Conservation (phyloP, 148 eudicot species). For the Chenopodium formosanum region DNA sequence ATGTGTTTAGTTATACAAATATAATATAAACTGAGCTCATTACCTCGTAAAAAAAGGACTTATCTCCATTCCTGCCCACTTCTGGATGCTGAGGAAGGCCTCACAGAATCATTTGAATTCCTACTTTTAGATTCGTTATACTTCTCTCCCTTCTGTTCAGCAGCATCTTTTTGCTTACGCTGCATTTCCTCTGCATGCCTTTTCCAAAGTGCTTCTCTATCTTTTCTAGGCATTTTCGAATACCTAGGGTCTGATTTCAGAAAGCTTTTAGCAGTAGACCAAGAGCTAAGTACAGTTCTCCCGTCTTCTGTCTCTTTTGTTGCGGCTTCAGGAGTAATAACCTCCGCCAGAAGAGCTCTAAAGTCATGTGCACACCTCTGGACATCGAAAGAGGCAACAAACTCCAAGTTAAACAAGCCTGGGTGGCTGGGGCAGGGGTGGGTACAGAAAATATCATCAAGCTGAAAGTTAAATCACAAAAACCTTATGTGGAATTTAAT, state of each 20-base stretch:
- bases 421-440: not conserved
- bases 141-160: slow-evolving; percentile 51
- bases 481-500: not conserved
- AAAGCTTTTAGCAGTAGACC: slow-evolving; percentile 88
- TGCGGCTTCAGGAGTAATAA: slow-evolving; percentile 64
- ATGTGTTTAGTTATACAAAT: too few relatives aligned
- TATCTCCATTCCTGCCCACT: slow-evolving; percentile 46
- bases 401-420: slow-evolving; percentile 12
- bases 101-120: slow-evolving; percentile 46
- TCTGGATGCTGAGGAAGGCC: slow-evolving; percentile 38
- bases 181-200: slow-evolving; percentile 75
- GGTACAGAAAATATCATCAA: not conserved
- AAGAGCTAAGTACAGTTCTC: slow-evolving; percentile 73
- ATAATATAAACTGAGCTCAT: not conserved
- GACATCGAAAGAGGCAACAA: slow-evolving; percentile 23
- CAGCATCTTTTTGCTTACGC: slow-evolving; percentile 50
- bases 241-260: slow-evolving; percentile 71
- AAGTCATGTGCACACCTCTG: slow-evolving; percentile 70
- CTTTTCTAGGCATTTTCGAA: slow-evolving; percentile 72
- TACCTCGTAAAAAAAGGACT: slow-evolving; percentile 25
- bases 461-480: not conserved
- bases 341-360: slow-evolving; percentile 61
- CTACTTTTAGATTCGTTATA: slow-evolving; percentile 40
- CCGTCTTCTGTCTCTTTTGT: slow-evolving; percentile 64
- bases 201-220: slow-evolving; percentile 84